Evolutionary conservation across 768 basidiomycete genomes (phyloP).

Genomic region (Hortiboletus flavorubellus): DNA sequence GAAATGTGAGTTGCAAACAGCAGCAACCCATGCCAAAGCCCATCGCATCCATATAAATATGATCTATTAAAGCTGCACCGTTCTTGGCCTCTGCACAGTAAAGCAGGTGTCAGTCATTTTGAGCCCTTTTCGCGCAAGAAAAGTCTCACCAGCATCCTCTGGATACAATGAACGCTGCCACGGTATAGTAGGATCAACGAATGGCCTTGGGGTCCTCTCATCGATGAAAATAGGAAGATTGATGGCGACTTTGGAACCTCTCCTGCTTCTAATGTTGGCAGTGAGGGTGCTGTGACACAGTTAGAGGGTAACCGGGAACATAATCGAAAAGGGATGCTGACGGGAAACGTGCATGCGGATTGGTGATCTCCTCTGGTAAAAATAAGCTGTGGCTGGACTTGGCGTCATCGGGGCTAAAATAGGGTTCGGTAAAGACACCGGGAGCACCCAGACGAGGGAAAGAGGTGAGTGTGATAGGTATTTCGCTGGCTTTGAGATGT

Average conservation of each 20-base stretch:
- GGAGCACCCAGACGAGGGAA: conserved; percentile 89
- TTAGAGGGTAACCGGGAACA: conserved; percentile 7
- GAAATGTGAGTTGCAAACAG: conserved; percentile 96
- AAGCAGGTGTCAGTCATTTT: conserved; percentile 1
- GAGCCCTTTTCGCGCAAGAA: conserved; percentile 3
- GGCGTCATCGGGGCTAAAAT: conserved; percentile 69
- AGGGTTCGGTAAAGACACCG: conserved; percentile 91
- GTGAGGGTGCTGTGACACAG: conserved; percentile 76
- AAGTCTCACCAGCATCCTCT: conserved; percentile 72
- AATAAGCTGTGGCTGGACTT: conserved; percentile 91
- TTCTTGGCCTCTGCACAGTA: conserved; percentile 69
- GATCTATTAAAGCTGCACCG: conserved; percentile 83
- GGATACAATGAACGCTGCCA: conserved; percentile 80
- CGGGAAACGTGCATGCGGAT: conserved; percentile 98
- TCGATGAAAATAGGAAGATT: conserved; percentile 94
- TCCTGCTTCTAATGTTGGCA: conserved; percentile 86
- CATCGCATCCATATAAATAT: conserved; percentile 99
- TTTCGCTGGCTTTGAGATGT: conserved; percentile 80
- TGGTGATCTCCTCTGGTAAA: conserved; percentile 93
- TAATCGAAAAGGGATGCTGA: conserved; percentile 43
- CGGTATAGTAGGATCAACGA: conserved; percentile 90
- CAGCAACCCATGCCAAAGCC: conserved; percentile 99
- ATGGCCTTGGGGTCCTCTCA: conserved; percentile 79
- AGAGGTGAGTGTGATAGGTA: conserved; percentile 92
- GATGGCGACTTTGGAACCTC: conserved; percentile 93